Base-by-base conservation (phyloP, 1,284 basidiomycete species). In the Fomitopsis schrenkii region DNA sequence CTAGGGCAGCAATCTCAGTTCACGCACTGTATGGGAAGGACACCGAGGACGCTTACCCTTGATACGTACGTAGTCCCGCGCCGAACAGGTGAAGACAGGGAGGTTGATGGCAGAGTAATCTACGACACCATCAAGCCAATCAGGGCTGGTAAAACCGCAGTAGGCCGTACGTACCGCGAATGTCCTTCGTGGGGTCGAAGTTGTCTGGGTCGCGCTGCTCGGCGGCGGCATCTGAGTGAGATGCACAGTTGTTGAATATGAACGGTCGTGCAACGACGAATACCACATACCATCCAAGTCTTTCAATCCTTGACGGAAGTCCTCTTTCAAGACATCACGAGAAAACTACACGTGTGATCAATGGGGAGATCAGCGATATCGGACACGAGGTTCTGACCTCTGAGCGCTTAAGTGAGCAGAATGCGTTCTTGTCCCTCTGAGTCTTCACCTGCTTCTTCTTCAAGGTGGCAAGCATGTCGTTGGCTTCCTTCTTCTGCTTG, bases 21-120 rank as follows among this genome's bases (percentile, higher is more conserved):
- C 33, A 30, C 12, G 15, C 38, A 14, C 3, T 14, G 22, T 30
- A 22, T 2, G 12, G 5, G 14, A 9, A 8, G 17, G 15, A 22
- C 22, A 3, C 26, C 7, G 22, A 15, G 17, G 7, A 6, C 30
- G 36, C 64, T 14, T 55, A 66, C 63, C 59, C 64, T 59, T 63
- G 35, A 60, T 50, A 15, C 50, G 62, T 33, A 85, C 78, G 65
- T 87, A 87, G 68, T 88, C 85, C 15, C 85, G 79, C 33, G 83
- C 80, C 0, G 84, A 86, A 61, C 79, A 81, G 7, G 84, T 85
- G 71, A 87, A 87, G 12, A 86, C 84, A 3, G 85, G 85, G 4
- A 87, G 76, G 62, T 86, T 76, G 58, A 87, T 85, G 1, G 76
- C 77, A 28, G 79, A 77, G 63, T 86, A 86, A 66, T 87, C 84